These are phyloP conservation scores for Plasmodium reichenowi DNA, from an alignment of 169 alveolate genomes.

Conservation along the genomic window DNA sequence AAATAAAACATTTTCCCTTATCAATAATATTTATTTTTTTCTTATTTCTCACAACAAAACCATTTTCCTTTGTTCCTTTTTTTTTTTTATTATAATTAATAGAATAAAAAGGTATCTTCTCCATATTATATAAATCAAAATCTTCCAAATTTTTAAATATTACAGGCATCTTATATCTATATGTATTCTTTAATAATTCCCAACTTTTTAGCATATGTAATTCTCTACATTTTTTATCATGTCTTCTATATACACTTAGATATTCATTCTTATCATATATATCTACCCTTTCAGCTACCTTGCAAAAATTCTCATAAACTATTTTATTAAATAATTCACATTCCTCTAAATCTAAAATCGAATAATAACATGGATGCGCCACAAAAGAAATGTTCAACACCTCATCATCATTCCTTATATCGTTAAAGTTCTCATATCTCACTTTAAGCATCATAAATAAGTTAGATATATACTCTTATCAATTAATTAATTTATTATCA, in stretches of 20 bases:
- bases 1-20: slow-evolving; percentile 31
- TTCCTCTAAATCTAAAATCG: slow-evolving; percentile 41
- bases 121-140: slow-evolving; percentile 28
- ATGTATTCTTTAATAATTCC: slow-evolving; percentile 42
- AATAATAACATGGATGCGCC: slow-evolving; percentile 46
- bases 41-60: slow-evolving; percentile 20
- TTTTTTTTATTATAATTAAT: slow-evolving; percentile 27
- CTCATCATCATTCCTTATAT: slow-evolving; percentile 5
- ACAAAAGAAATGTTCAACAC: slow-evolving; percentile 14
- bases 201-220: slow-evolving; percentile 31
- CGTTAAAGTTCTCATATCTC: slow-evolving; percentile 45
- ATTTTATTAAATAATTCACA: slow-evolving; percentile 21
- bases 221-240: slow-evolving; percentile 37
- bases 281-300: slow-evolving; percentile 12
- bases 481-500: background rate
- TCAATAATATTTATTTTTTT: slow-evolving; percentile 2
- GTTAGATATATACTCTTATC: background rate
- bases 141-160: slow-evolving; percentile 30
- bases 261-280: slow-evolving; percentile 56
- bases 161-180: slow-evolving; percentile 49
- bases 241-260: slow-evolving; percentile 11
- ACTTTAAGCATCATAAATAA: slow-evolving; percentile 32
- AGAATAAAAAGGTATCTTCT: slow-evolving; percentile 20
- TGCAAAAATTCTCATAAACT: slow-evolving; percentile 14
- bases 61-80: background rate